Percentiles rank a stretch among this genome's conserved stretches.
These are phyloP conservation scores for Madurella mycetomatis DNA, from an alignment of 2,329 filamentous ascomycete species.

Conservation along the genomic window DNA sequence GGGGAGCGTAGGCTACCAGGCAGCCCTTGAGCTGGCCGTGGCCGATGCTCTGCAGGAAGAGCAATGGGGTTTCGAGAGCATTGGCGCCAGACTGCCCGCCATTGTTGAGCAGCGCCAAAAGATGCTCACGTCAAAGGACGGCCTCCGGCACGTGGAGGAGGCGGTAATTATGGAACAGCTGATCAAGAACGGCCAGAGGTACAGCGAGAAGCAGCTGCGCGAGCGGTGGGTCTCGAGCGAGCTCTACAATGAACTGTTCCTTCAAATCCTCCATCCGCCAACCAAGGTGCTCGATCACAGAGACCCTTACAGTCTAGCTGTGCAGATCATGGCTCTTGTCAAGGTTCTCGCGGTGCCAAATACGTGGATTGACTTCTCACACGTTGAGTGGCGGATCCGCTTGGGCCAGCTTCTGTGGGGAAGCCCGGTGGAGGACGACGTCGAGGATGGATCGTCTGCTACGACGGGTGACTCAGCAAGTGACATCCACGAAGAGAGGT, in stretches of 20 bases:
- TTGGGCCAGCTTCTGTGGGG: slow-evolving; percentile 70
- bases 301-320: slow-evolving; percentile 59
- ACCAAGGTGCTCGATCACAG: slow-evolving; percentile 52
- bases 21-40: slow-evolving; percentile 61
- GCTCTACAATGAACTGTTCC: slow-evolving; percentile 60
- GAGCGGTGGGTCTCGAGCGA: slow-evolving; percentile 49
- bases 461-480: slow-evolving; percentile 44
- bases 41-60: slow-evolving; percentile 62
- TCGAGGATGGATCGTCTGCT: slow-evolving; percentile 50
- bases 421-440: slow-evolving; percentile 45
- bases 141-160: slow-evolving; percentile 54
- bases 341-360: slow-evolving; percentile 61
- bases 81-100: slow-evolving; percentile 50
- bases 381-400: slow-evolving; percentile 70
- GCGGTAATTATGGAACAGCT: slow-evolving; percentile 55
- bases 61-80: slow-evolving; percentile 54
- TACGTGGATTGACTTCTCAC: slow-evolving; percentile 70
- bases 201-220: slow-evolving; percentile 50
- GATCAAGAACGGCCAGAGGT: slow-evolving; percentile 51
- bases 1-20: slow-evolving; percentile 65
- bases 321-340: slow-evolving; percentile 66
- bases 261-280: slow-evolving; percentile 54
- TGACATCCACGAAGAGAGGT: slow-evolving; percentile 57
- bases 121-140: slow-evolving; percentile 50
- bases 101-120: slow-evolving; percentile 55